Evolutionary conservation across 345 rosid species (phyloP).

Genomic region (Eucalyptus camaldulensis): DNA sequence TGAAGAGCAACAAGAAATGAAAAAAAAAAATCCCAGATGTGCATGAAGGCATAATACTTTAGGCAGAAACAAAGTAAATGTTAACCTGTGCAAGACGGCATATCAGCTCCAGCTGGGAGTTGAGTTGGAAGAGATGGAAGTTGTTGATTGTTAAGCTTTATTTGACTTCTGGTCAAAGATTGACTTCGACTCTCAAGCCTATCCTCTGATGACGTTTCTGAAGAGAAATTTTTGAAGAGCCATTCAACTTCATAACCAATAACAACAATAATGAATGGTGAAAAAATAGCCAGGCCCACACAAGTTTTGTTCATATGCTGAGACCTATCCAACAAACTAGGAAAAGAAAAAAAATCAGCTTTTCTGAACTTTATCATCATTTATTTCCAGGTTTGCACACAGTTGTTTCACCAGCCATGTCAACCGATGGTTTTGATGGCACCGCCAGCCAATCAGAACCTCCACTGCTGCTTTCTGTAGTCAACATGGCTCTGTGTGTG

Average conservation of each 20-base stretch:
- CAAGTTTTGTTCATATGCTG: background rate
- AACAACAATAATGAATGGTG: background rate
- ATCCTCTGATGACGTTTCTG: slow-evolving; percentile 45
- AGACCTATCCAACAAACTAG: background rate
- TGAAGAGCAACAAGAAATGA: background rate
- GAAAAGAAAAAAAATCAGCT: background rate
- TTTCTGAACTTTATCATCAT: background rate
- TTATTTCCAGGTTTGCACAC: background rate
- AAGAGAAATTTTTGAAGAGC: background rate
- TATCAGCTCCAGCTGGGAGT: slow-evolving; percentile 82
- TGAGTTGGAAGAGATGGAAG: slow-evolving; percentile 57
- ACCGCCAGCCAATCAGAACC: background rate
- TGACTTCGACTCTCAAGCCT: slow-evolving; percentile 45
- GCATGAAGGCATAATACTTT: background rate
- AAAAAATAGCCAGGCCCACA: background rate
- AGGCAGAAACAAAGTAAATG: background rate
- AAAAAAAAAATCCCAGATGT: background rate
- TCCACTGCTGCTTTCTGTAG: background rate
- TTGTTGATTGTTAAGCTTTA: slow-evolving; percentile 37
- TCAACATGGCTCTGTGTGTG: background rate
- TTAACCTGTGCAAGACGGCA: slow-evolving; percentile 86
- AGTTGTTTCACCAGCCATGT: background rate
- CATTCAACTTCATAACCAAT: background rate
- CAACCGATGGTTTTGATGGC: background rate
- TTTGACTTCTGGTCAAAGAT: slow-evolving; percentile 28